These are phyloP conservation scores for Colletotrichum sp. DNA, from an alignment of 2,329 filamentous ascomycete genomes.

Conservation along the genomic window DNA sequence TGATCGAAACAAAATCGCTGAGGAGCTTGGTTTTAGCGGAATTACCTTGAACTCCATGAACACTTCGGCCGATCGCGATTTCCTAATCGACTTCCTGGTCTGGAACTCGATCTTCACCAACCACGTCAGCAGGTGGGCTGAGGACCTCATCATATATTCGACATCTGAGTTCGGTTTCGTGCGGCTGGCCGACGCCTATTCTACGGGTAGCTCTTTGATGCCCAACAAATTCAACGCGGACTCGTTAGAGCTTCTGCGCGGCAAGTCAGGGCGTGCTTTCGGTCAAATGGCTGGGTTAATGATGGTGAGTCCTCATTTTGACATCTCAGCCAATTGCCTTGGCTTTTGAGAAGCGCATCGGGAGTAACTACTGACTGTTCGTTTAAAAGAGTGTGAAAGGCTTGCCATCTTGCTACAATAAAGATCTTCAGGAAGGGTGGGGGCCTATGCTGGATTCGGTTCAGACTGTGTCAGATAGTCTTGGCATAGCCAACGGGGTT, in stretches of 20 bases:
- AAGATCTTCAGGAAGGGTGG: conserved; percentile 78
- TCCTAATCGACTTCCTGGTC: conserved; percentile 73
- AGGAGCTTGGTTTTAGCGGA: conserved; percentile 75
- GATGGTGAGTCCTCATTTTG: conserved; percentile 44
- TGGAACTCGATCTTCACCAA: conserved; percentile 74
- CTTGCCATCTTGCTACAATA: conserved; percentile 77
- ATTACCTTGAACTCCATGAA: conserved; percentile 74
- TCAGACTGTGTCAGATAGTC: conserved; percentile 74
- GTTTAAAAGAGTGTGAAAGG: conserved; percentile 54
- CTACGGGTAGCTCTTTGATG: conserved; percentile 26
- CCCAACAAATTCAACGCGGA: conserved; percentile 28
- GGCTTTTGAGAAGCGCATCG: conserved; percentile 22
- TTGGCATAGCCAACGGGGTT: conserved; percentile 77
- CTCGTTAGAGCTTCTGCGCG: conserved; percentile 28
- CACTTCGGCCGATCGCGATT: conserved; percentile 74
- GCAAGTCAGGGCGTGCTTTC: conserved; percentile 38
- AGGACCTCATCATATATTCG: conserved; percentile 69
- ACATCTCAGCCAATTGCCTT: conserved; percentile 26
- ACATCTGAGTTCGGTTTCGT: conserved; percentile 27
- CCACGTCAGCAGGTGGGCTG: conserved; percentile 74
- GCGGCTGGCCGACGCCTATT: conserved; percentile 27
- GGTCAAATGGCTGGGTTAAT: conserved; percentile 65
- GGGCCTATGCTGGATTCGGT: conserved; percentile 77
- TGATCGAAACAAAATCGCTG: conserved; percentile 36
- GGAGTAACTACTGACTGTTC: conserved; percentile 31